A percentile compares a stretch with the other conserved stretches of the same genome.
phyloP scores from a whole-genome alignment of 208 protist species.

The Leishmania arabica region DNA sequence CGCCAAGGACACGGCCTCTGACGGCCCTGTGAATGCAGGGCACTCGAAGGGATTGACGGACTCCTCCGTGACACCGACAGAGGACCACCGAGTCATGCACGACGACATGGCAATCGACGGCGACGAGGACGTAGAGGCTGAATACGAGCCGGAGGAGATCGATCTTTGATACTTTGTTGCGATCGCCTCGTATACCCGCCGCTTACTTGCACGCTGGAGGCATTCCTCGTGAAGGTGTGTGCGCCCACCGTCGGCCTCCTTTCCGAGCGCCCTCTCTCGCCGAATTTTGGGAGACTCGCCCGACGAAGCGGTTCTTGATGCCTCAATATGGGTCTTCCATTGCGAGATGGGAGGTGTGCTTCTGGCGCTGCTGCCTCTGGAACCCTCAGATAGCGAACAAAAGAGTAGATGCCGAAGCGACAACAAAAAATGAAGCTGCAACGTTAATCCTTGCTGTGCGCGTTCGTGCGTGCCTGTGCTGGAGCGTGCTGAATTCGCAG shows the following conservation, averaged over 20 bases:
- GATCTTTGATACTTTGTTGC: conserved; percentile 46
- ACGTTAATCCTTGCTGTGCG: background rate
- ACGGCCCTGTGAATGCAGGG: conserved; percentile 11
- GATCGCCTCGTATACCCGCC: background rate
- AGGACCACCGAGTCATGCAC: conserved; percentile 18
- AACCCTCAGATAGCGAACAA: background rate
- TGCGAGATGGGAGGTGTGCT: background rate
- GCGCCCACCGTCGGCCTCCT: background rate
- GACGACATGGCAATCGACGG: conserved; percentile 14
- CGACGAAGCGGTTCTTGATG: background rate
- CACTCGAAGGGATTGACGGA: conserved; percentile 17
- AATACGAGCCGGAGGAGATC: conserved; percentile 84
- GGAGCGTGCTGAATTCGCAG: background rate
- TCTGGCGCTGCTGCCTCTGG: background rate
- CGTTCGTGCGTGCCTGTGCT: background rate
- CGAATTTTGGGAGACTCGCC: background rate
- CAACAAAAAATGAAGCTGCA: background rate
- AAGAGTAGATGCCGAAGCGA: background rate
- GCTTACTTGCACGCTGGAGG: background rate
- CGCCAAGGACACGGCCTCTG: conserved; percentile 17
- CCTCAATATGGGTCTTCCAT: background rate
- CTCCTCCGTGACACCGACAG: conserved; percentile 31
- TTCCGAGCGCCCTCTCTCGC: background rate
- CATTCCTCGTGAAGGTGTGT: background rate
- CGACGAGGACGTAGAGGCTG: conserved; percentile 37